These are phyloP conservation scores for Erodium texanum DNA, from an alignment of 441 rosid genomes.

Conservation along the genomic window DNA sequence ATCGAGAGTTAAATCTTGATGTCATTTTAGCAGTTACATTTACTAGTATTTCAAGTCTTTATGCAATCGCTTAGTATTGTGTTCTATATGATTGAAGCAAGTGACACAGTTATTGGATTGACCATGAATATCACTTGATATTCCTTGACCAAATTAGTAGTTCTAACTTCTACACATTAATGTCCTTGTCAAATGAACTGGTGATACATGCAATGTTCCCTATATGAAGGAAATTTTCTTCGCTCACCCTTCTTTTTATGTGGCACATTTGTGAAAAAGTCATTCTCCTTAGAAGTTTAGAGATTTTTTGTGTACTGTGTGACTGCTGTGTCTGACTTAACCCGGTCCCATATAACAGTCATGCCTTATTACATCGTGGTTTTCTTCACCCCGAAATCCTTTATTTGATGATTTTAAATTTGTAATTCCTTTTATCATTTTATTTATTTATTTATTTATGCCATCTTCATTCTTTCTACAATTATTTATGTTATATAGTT, in stretches of 20 bases:
- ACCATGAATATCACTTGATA: neutral
- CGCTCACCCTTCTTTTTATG: too few species aligned
- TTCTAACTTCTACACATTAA: neutral
- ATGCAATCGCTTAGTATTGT: neutral
- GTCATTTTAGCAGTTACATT: neutral
- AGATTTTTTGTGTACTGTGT: too few species aligned
- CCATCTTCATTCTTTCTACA: neutral
- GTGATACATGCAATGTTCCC: neutral
- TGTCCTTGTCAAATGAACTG: neutral
- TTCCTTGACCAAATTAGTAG: neutral
- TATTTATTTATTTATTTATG: neutral
- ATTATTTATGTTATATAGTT: neutral
- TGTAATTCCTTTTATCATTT: neutral
- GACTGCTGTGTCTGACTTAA: too few species aligned
- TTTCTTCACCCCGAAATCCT: neutral
- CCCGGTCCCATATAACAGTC: too few species aligned
- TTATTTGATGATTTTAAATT: neutral
- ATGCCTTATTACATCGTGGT: too few species aligned
- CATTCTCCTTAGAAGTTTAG: too few species aligned
- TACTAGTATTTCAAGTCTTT: neutral
- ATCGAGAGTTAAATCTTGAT: neutral
- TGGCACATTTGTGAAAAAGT: too few species aligned
- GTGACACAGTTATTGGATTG: neutral
- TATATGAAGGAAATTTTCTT: neutral
- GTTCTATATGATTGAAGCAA: neutral